Percentiles rank a stretch among this genome's conserved stretches.
Evolutionary conservation across 2,329 filamentous ascomycete genomes (phyloP).

Genomic region (Trichoderma gracile): DNA sequence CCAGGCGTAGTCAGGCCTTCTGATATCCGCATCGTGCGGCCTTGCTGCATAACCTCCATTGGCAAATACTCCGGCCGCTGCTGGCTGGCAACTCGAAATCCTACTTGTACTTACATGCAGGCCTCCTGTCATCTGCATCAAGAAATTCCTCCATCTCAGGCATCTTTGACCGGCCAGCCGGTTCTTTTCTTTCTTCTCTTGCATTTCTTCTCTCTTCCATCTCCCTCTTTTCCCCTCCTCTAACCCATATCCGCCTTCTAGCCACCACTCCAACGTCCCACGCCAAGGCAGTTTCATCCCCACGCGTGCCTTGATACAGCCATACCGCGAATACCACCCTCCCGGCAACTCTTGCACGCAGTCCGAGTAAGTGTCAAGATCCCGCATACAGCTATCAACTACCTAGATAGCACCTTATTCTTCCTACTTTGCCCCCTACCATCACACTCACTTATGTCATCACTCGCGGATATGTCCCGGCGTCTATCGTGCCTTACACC

Average conservation of each 20-base stretch:
- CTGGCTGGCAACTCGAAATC: no score
- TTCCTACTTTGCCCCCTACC: neutral
- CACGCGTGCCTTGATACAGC: neutral
- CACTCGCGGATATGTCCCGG: neutral
- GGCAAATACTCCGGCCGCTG: slow-evolving; percentile 16
- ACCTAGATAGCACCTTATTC: no score
- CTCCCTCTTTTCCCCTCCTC: neutral
- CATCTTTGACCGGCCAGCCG: neutral
- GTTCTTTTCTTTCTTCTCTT: neutral
- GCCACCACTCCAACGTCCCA: neutral
- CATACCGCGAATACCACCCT: neutral
- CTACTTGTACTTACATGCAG: neutral
- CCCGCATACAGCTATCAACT: neutral
- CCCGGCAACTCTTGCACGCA: neutral
- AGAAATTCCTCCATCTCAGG: neutral
- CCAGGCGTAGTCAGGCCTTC: neutral
- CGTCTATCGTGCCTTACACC: neutral
- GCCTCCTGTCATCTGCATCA: slow-evolving; percentile 6
- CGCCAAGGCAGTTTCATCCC: neutral
- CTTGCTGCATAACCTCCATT: slow-evolving; percentile 30
- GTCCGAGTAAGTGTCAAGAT: neutral
- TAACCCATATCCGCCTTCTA: neutral
- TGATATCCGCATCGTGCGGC: neutral
- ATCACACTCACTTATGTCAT: neutral
- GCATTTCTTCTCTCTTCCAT: neutral